Evolutionary conservation across 305 asterid genomes (phyloP).

Genomic region (Andrographis paniculata): DNA sequence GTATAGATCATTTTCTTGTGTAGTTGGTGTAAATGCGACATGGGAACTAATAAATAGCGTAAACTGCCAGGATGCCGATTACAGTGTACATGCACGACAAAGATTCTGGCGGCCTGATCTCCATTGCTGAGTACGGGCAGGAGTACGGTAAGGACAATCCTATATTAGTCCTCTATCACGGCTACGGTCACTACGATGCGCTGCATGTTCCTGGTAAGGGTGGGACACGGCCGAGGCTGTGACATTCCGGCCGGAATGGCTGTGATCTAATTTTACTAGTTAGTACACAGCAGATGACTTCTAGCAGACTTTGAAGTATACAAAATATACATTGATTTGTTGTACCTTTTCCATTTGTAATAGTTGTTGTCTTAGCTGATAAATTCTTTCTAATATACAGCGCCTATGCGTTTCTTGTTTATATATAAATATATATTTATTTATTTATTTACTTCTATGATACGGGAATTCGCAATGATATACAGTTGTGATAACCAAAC

Average conservation of each 20-base stretch:
- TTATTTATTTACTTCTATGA: too few relatives aligned
- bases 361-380: too few relatives aligned
- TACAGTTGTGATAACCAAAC: too few relatives aligned
- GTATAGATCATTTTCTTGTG: too few relatives aligned
- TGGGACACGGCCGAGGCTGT: constrained; percentile 55
- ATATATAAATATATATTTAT: too few relatives aligned
- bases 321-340: too few relatives aligned
- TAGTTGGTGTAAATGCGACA: constrained; percentile 1
- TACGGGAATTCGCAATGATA: too few relatives aligned
- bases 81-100: constrained; percentile 72
- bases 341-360: too few relatives aligned
- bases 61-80: constrained; percentile 70
- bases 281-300: too few relatives aligned
- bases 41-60: constrained; percentile 6
- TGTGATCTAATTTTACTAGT: too few relatives aligned
- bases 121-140: constrained; percentile 89
- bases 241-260: constrained; percentile 18
- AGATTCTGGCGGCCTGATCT: constrained; percentile 68
- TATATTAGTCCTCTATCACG: constrained; percentile 69
- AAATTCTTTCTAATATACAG: too few relatives aligned
- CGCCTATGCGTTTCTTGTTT: too few relatives aligned
- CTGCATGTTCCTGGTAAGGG: constrained; percentile 45
- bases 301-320: background rate
- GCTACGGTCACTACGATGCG: constrained; percentile 90
- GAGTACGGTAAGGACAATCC: constrained; percentile 77